phyloP scores from a whole-genome alignment of 2,329 filamentous ascomycete species.

The Sclerotinia glacialis region DNA sequence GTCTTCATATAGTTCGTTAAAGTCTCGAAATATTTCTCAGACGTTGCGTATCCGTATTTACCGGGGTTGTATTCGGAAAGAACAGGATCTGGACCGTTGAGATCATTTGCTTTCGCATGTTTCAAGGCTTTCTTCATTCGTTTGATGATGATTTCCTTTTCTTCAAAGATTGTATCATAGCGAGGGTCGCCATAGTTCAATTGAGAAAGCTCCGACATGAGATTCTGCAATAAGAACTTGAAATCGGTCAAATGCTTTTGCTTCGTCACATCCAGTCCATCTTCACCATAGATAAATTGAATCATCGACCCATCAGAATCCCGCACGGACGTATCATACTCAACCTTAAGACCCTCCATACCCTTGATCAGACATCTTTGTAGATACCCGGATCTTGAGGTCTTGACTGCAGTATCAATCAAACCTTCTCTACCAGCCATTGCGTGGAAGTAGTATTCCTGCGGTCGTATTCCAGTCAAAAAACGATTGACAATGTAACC shows the following conservation, averaged over 20 bases:
- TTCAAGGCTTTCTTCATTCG: constrained; percentile 79
- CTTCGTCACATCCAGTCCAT: constrained; percentile 91
- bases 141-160: constrained; percentile 58
- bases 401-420: constrained; percentile 98
- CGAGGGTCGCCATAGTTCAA: constrained; percentile 62
- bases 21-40: constrained; percentile 75
- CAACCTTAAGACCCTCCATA: constrained; percentile 89
- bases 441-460: constrained; percentile 99
- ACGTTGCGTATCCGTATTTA: constrained; percentile 79
- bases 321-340: constrained; percentile 91
- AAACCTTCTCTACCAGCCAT: constrained; percentile 98
- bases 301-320: constrained; percentile 91
- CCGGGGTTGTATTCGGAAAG: constrained; percentile 71
- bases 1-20: constrained; percentile 75
- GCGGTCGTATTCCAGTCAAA: constrained; percentile 93
- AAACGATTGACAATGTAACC: constrained; percentile 95
- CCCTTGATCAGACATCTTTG: constrained; percentile 98
- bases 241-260: constrained; percentile 90
- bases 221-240: constrained; percentile 83
- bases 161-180: constrained; percentile 62
- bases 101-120: constrained; percentile 56
- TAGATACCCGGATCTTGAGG: constrained; percentile 91
- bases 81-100: constrained; percentile 65
- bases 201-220: constrained; percentile 73
- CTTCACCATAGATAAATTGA: constrained; percentile 95